Percentiles rank a stretch among this genome's conserved stretches.
These are phyloP conservation scores for Chondrus crispus DNA, from an alignment of 23 red algal genomes.

Conservation along the genomic window DNA sequence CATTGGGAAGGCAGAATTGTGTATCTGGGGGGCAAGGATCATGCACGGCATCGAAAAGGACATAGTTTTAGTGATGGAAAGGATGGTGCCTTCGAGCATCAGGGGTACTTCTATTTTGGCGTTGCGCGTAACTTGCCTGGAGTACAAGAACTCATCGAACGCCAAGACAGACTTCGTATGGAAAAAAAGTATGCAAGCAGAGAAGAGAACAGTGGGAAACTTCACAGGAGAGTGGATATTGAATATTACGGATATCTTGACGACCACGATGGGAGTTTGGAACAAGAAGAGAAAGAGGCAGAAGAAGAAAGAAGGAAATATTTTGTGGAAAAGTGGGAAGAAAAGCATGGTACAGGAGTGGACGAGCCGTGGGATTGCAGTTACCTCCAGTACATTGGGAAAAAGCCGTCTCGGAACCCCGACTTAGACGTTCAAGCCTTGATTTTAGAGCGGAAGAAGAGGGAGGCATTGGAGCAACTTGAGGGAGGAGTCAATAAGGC, in stretches of 20 bases:
- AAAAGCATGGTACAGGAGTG: not conserved
- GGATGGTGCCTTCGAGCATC: constrained; percentile 33
- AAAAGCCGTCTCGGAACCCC: not conserved
- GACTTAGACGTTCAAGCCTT: not conserved
- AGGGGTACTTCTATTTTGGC: constrained; percentile 61
- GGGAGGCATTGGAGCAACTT: constrained; percentile 48
- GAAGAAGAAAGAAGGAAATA: not conserved
- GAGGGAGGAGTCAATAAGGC: not conserved
- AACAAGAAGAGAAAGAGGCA: constrained; percentile 7
- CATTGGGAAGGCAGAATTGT: constrained; percentile 81
- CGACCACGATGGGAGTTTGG: not conserved
- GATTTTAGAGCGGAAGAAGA: constrained; percentile 35
- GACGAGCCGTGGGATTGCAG: constrained; percentile 44
- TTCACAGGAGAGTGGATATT: constrained; percentile 2
- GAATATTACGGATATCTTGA: constrained; percentile 31
- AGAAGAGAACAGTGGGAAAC: constrained; percentile 9
- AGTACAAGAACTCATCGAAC: constrained; percentile 18
- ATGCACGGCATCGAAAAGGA: not conserved
- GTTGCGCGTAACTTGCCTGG: constrained; percentile 26
- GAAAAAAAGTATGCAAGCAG: not conserved
- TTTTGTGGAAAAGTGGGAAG: constrained; percentile 35
- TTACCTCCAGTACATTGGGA: constrained; percentile 39
- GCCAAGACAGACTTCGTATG: not conserved
- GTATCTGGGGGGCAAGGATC: constrained; percentile 54
- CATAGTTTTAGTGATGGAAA: not conserved